Base-by-base conservation (phyloP, 768 basidiomycete species). In the Russula sp. region DNA sequence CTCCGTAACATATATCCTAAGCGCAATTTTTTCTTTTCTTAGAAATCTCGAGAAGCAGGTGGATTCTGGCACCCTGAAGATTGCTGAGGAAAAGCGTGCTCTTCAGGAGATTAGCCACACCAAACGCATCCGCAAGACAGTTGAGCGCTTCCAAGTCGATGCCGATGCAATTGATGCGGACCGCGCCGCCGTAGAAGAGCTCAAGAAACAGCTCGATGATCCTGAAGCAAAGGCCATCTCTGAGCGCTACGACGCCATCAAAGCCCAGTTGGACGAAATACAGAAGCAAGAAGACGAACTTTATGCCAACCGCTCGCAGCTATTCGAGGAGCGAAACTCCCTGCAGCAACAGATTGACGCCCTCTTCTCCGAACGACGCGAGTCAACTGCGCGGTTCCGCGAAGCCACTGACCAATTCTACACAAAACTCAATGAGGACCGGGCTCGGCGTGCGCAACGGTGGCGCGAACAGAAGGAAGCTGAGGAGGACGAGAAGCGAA, bases 11-110 rank as follows among this genome's bases (percentile, higher is more conserved):
- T 43, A 58, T 43, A 59, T 35, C 52, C 62, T 46, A 63, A 64
- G 59, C 36, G 50, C 57, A n/a, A 35, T 45, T 22, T 38, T 52
- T 36, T 16, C 2, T 42, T 20, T 8, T 7, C 18, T 43, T 69
- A 95, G 93, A 68, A 78, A 86, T 63, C 78, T 97, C 62, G 91
- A 98, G 53, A 87, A 83, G 70, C 90, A 93, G 71, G 86, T 99
- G 56, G 96, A 98, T 71, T 91, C 91, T 5, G 96, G 96, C 29
- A 83, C 69, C 61, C 80, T 99, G 81, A 97, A 92, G 71, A 80
- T 98, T 61, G 93, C 86, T 32, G 95, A 97, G 59, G 97, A 99
- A 75, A 98, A 97, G 76, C 87, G 93, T 55, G 90, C 94, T 5
- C 80, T 99, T n/a, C 81, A 83, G 66, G 96, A 98, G 68, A 96